Base-by-base conservation (phyloP, 495 filamentous ascomycete species). In the Aspergillus saccharolyticus region DNA sequence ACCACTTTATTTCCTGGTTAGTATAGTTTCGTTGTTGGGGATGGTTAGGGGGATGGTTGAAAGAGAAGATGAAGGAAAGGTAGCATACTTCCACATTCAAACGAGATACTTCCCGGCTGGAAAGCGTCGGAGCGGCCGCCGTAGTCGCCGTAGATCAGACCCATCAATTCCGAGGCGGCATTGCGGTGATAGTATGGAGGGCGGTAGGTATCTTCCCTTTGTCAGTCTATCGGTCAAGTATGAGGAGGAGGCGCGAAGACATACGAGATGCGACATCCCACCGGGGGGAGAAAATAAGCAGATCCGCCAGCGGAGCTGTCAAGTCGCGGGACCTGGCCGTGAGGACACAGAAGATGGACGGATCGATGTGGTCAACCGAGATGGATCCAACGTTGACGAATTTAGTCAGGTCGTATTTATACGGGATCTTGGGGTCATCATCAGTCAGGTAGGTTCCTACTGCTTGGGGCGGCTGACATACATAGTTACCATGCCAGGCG, bases 111-210 rank as follows among this genome's bases (percentile, higher is more conserved):
- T 16, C 81, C 83, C 0, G 78, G 76, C 60, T 76, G 72, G 56
- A 91, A 91, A 15, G 74, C 78, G 30, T 78, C 74, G n/a, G 74
- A 73, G 30, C 80, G 79, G 9, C 80, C 83, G 53, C 73, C 76
- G 58, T 80, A 80, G 0, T 73, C 75, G 44, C 80, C 80, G 59
- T 82, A 80, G 61, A 82, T 75, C 8, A 79, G 67, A 28, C 78
- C 78, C 74, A 80, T 78, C 30, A 80, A 64, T 58, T 82, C 79
- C 15, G 76, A 73, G 21, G 74, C 74, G 30, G 67, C 70, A 55
- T 79, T 82, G 47, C 78, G 76, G 60, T 80, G 77, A 61, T 79
- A 80, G 66, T 76, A 81, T 10, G 75, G 76, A 1, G 77, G 76
- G 3, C 74, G 71, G 54, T 78, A 77, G 19, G 78, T 78, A 61